Conservation (phyloP, 148 eudicot species). For the Arctostaphylos glauca region DNA sequence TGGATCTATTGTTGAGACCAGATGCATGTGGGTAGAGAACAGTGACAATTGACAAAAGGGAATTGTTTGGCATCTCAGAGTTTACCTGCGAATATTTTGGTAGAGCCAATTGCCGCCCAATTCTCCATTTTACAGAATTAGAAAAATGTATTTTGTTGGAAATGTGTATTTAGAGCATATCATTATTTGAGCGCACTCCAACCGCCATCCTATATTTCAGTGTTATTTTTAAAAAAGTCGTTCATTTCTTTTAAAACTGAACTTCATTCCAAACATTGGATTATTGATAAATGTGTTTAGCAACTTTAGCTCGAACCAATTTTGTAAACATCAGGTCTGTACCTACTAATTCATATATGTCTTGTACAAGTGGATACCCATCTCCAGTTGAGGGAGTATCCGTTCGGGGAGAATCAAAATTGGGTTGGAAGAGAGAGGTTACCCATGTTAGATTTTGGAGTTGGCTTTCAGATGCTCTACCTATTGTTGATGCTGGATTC, state of each 20-base stretch:
- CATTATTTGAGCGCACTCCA: background rate
- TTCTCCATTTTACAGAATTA: background rate
- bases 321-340: background rate
- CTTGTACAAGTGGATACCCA: background rate
- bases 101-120: background rate
- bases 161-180: background rate
- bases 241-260: background rate
- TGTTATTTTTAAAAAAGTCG: background rate
- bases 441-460: background rate
- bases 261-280: background rate
- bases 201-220: background rate
- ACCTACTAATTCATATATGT: background rate
- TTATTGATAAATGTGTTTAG: background rate
- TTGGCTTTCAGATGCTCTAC: constrained; percentile 1
- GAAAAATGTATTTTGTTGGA: background rate
- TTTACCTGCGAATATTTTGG: background rate
- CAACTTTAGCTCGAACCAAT: background rate
- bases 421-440: background rate
- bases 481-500: background rate
- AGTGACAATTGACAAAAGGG: background rate
- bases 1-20: background rate
- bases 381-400: background rate
- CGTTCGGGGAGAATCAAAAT: background rate
- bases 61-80: background rate
- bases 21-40: background rate